Evolutionary conservation across 192 early-diverging fungal species (phyloP), one percentile per base, ranked within the genome.

Genomic region (Piromyces finnis): DNA sequence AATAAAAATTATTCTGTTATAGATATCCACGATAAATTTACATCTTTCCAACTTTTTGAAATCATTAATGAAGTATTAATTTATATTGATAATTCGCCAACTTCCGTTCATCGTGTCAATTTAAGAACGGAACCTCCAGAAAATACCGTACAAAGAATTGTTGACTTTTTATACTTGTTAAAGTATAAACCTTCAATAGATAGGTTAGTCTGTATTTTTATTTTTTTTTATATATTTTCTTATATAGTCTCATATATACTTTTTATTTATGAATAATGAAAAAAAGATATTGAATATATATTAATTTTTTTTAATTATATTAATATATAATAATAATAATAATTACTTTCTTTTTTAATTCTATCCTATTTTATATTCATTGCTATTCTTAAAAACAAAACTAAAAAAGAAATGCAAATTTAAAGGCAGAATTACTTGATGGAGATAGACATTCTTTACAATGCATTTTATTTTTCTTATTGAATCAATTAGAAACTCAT

Each of bases 21-120:
- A 68, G 87, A 89, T 79, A 83, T 90, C 17, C 89, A 90, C 78
- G 89, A 90, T 84, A 88, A 90, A 80, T 82, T 90, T 29, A 82
- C 86, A 4, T 37, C 81, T 7, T 32, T 86, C 29, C 82, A 83
- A 35, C 84, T 90, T 15, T 29, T 88, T 36, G 86, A 87, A 79
- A 79, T 86, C 36, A 79, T 88, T 13, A 87, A 79, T 32, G 86
- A 88, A 79, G 85, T 84, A 22, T 84, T 86, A n/a, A 84, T 85
- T n/a, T 80, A 39, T 30, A 85, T 88, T 51, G 88, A 88, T 51
- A 82, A 88, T 41, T 68, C 51, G 82, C 78, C 30, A 84, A 84
- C 29, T 82, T 84, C 22, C 26, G 78, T 17, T 80, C 82, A 30
- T 77, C 80, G n/a, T 14, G 84, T 87, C 5, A 85, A 88, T 81